Base-by-base conservation (phyloP, 306 rosid species). In the Trifolium fragiferum region DNA sequence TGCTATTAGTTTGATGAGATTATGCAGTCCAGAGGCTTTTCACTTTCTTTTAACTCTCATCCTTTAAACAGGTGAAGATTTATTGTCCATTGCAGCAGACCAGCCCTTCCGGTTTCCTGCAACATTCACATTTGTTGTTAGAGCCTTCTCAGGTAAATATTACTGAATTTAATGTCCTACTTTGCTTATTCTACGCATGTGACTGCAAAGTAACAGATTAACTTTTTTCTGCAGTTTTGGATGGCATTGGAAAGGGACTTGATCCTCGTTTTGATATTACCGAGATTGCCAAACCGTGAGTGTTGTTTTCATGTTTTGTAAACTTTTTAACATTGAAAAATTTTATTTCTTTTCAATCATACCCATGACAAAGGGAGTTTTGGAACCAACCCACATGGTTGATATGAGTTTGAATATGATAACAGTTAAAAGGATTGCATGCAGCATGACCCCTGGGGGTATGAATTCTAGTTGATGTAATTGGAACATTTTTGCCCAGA, bases 211-310 rank as follows among this genome's bases (percentile, higher is more conserved):
- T 76, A 38, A 74, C 30, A 40, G 30, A 23, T 41, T 49, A 68
- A 66, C 11, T 49, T 68, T 21, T 68, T 44, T 78, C 70, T 82
- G 81, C 84, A 95, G 99, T 95, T 53, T 84, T 95, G 80, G 99
- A 95, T 80, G 99, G 99, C 85, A 95, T 95, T 75, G 99, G 99
- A 54, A 95, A 95, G 81, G 99, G 99, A 73, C 99, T 95, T 58
- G 98, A 95, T 78, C 96, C 99, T 41, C 90, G 96, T 74, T 95
- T 95, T 87, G 99, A 95, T 77, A 95, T 95, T 67, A 95, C 99
- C 55, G 99, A 95, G 88, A 95, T 95, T 72, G 99, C 99, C 76
- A 95, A 81, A 78, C 99, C 99, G 99, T 95, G 90, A 92, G 99
- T 83, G 32, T 49, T 62, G 18, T 72, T 77, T 85, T 84, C 58